These are phyloP conservation scores for Petrea volubilis DNA, from an alignment of 257 asterid species.

Conservation along the genomic window DNA sequence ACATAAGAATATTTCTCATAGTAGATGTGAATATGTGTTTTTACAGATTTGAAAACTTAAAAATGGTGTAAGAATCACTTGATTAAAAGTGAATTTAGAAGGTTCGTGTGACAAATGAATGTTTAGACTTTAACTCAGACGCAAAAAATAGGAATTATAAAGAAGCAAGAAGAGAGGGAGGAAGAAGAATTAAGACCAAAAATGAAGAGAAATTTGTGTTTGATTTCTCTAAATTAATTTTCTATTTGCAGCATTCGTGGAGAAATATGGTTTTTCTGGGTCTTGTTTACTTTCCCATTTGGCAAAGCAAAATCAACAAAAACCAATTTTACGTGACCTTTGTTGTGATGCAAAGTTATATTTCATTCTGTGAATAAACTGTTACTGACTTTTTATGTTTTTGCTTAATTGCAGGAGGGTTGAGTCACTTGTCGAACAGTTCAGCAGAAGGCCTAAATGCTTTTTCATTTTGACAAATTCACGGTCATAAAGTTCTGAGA, in stretches of 20 bases:
- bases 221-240: neutral
- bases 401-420: slow-evolving; percentile 62
- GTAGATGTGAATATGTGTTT: neutral
- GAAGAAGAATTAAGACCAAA: neutral
- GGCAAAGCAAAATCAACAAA: slow-evolving; percentile 3
- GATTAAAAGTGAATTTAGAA: neutral
- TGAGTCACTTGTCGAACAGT: slow-evolving; percentile 76
- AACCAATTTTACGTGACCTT: neutral
- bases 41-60: neutral
- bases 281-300: neutral
- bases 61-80: neutral
- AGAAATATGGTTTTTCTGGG: slow-evolving; percentile 3
- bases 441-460: slow-evolving; percentile 69
- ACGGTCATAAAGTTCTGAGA: slow-evolving; percentile 73
- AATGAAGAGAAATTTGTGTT: neutral
- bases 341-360: neutral
- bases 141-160: neutral
- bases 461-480: slow-evolving; percentile 97
- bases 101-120: slow-evolving; percentile 6
- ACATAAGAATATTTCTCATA: neutral
- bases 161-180: neutral
- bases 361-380: slow-evolving; percentile 15
- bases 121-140: neutral
- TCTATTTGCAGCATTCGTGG: neutral
- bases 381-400: slow-evolving; percentile 17